Base-by-base conservation (phyloP, 2,329 filamentous ascomycete species). In the Drechmeria coniospora region DNA sequence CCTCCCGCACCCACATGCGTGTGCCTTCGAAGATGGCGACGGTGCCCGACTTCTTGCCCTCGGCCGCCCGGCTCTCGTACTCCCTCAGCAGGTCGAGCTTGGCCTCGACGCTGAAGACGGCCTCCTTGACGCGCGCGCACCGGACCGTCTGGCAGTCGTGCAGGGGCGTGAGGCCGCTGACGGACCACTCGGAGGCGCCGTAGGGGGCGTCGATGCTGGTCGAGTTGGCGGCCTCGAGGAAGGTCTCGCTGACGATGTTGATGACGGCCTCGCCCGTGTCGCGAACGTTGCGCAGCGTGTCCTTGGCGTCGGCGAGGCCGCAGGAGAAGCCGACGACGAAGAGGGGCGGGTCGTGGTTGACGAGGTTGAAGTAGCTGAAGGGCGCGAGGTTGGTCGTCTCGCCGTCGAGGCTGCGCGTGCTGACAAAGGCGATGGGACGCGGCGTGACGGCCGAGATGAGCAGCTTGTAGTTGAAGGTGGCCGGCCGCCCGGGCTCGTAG, bases 1-100 rank as follows among this genome's bases (percentile, higher is more conserved):
- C 87, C 48, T 92, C 82, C 29, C 86, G 59, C 2, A 75, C 83
- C 83, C 86, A 94, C 47, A 94, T 93, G 16, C 76, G 65, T 19
- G 79, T 74, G 0, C 83, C 87, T 56, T 94, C 83, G 9, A 94
- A 61, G 19, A 92, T 66, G 2, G 69, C 78, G 36, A 93, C 45
- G 4, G 78, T 75, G 1, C 77, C 73, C 1, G 77, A 77, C 59
- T 74, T 84, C 56, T 75, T 77, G 3, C 80, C 83, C 0, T 78
- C 76, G 2, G 57, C 72, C 0, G 62, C 62, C 28, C 65, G 64
- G 49, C 75, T 81, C 50, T 87, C 76, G 55, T 82, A 92, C 54
- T 93, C 83, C 43, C 57, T 74, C 54, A 52, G 61, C 60, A 74
- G 73, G 36, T 87, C 68, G 25, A 94, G 51, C 52, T 75, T 83